Conservation (phyloP, 179 eudicot genomes). For the Beta macrorhiza region DNA sequence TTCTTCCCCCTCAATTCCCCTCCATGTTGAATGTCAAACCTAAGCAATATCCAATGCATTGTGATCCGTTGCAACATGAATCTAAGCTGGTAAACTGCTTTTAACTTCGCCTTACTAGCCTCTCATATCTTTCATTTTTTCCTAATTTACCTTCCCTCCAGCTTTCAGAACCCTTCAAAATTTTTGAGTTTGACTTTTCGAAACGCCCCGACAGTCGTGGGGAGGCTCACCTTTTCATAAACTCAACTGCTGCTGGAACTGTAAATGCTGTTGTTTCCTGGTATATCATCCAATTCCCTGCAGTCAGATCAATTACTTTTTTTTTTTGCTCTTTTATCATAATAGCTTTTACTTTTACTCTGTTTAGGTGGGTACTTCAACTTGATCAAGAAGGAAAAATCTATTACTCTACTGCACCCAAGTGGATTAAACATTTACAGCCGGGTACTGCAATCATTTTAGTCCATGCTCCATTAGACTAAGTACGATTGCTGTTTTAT, state of each 20-base stretch:
- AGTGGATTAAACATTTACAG: constrained; percentile 46
- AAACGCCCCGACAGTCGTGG: constrained; percentile 84
- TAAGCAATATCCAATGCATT: constrained; percentile 73
- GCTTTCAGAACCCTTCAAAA: constrained; percentile 97
- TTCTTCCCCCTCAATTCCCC: constrained; percentile 51
- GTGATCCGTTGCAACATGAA: constrained; percentile 64
- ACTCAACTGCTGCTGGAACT: constrained; percentile 64
- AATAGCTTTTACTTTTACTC: constrained; percentile 2
- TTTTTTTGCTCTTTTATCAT: not conserved
- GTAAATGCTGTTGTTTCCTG: constrained; percentile 85
- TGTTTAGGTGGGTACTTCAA: constrained; percentile 88
- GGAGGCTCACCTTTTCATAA: constrained; percentile 47
- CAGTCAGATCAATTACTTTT: not conserved
- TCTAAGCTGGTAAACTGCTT: constrained; percentile 56
- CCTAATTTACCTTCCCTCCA: constrained; percentile 48
- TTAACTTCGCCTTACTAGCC: not conserved
- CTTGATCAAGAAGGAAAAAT: constrained; percentile 83
- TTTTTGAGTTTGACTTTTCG: constrained; percentile 92
- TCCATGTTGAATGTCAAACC: constrained; percentile 48
- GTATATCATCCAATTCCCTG: constrained; percentile 37
- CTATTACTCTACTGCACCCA: constrained; percentile 81
- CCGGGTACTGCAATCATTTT: constrained; percentile 30
- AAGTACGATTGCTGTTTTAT: not conserved
- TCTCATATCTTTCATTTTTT: constrained; percentile 5
- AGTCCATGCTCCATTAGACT: not conserved